A percentile compares a stretch with the other conserved stretches of the same genome.
phyloP scores from a whole-genome alignment of 2,329 filamentous ascomycete species.

The Colletotrichum sidae region DNA sequence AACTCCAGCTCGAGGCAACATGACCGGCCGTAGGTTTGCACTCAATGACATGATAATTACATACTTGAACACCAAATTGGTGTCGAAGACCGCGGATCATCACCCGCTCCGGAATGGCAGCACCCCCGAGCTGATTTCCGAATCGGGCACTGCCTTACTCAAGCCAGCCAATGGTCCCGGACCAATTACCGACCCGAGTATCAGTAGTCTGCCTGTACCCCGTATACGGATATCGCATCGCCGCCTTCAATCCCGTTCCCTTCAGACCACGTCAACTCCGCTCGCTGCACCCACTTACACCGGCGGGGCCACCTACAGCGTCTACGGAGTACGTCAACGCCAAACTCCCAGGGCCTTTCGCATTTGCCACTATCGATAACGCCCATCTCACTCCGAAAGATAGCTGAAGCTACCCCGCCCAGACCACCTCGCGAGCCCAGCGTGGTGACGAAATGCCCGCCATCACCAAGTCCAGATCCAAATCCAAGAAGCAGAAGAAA shows the following conservation, averaged over 20 bases:
- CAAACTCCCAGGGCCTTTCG: not conserved
- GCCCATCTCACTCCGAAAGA: not conserved
- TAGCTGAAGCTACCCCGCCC: slow-evolving; percentile 13
- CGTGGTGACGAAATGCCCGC: slow-evolving; percentile 34
- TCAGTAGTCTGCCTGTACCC: not conserved
- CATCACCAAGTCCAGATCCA: slow-evolving; percentile 22
- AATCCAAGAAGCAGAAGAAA: slow-evolving; percentile 17
- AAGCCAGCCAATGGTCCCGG: slow-evolving; percentile 1
- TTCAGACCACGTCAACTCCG: not conserved
- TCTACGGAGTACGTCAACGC: not conserved
- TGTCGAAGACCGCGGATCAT: slow-evolving; percentile 10
- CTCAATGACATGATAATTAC: too few species aligned
- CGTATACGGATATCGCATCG: too few species aligned
- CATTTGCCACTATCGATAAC: slow-evolving; percentile 33
- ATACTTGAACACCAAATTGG: not conserved
- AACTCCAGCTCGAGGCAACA: slow-evolving; percentile 15
- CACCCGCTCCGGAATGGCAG: slow-evolving; percentile 18
- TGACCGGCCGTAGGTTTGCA: not conserved
- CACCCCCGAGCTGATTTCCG: slow-evolving; percentile 25
- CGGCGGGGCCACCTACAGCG: not conserved
- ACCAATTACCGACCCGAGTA: slow-evolving; percentile 23
- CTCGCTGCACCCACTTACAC: slow-evolving; percentile 16
- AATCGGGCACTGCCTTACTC: slow-evolving; percentile 10
- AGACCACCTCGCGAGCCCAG: slow-evolving; percentile 2
- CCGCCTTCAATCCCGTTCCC: slow-evolving; percentile 3